Evolutionary conservation across 192 early-diverging fungal genomes (phyloP).

Genomic region (Pilobolus umbonatus): DNA sequence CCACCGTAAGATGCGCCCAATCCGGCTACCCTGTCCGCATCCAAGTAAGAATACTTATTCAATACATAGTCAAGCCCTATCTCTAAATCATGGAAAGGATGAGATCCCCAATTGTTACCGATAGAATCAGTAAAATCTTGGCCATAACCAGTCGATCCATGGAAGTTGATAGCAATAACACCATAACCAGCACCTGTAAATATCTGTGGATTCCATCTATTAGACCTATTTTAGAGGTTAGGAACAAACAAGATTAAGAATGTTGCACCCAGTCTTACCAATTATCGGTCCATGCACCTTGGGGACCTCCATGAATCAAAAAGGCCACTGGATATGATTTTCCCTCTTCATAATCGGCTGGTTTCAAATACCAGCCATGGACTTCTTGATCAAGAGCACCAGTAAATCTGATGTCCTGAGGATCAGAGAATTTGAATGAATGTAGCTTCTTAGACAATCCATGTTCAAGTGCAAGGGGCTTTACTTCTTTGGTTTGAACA

Average conservation of each 20-base stretch:
- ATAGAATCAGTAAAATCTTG: constrained; percentile 73
- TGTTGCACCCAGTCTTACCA: constrained; percentile 29
- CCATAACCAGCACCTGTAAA: constrained; percentile 71
- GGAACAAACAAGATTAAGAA: background rate
- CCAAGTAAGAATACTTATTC: constrained; percentile 49
- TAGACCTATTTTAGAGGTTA: constrained; percentile 24
- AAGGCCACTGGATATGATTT: constrained; percentile 71
- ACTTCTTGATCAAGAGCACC: constrained; percentile 55
- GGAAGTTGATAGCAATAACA: constrained; percentile 67
- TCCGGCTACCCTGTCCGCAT: constrained; percentile 49
- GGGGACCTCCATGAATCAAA: constrained; percentile 81
- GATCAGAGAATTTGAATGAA: constrained; percentile 39
- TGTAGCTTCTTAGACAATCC: constrained; percentile 41
- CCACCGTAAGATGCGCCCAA: constrained; percentile 78
- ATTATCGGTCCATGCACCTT: constrained; percentile 60
- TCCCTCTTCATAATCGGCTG: constrained; percentile 46
- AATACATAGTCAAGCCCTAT: constrained; percentile 62
- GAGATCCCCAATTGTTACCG: constrained; percentile 66
- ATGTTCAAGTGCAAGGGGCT: constrained; percentile 18
- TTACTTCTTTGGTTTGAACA: constrained; percentile 24
- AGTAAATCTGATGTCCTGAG: constrained; percentile 66
- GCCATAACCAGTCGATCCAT: constrained; percentile 78
- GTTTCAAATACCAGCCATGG: constrained; percentile 66
- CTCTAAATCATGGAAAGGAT: constrained; percentile 73
- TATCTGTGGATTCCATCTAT: constrained; percentile 71